Percentiles rank a stretch among this genome's conserved stretches.
phyloP scores from a whole-genome alignment of 306 rosid species.

The Malus asiatica region DNA sequence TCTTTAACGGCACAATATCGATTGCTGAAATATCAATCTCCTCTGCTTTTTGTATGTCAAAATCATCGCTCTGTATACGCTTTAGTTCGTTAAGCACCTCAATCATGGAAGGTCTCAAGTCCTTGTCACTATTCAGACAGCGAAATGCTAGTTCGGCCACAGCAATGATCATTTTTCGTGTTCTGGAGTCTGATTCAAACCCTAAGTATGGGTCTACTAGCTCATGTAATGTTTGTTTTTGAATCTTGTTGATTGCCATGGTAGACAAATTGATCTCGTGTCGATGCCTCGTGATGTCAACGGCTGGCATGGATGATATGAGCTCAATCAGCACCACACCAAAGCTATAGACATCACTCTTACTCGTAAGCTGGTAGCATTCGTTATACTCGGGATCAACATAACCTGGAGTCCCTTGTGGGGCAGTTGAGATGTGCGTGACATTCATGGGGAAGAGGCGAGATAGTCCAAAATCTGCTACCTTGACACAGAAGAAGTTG shows the following conservation, averaged over 20 bases:
- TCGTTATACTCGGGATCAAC: constrained; percentile 86
- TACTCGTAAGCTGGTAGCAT: constrained; percentile 65
- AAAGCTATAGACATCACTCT: constrained; percentile 84
- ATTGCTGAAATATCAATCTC: constrained; percentile 38
- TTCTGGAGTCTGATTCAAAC: constrained; percentile 50
- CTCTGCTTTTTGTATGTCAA: constrained; percentile 29
- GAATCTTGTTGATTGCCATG: constrained; percentile 81
- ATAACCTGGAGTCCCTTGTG: constrained; percentile 94
- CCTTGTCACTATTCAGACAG: constrained; percentile 31
- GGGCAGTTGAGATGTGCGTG: constrained; percentile 77
- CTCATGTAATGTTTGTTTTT: constrained; percentile 45
- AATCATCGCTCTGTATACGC: constrained; percentile 41
- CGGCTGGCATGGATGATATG: constrained; percentile 77
- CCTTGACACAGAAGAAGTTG: constrained; percentile 49
- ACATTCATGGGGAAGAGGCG: constrained; percentile 62
- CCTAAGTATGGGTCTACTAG: constrained; percentile 57
- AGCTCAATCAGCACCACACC: constrained; percentile 81
- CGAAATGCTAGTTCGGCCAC: too few species aligned
- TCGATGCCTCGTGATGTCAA: constrained; percentile 72
- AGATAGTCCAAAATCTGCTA: constrained; percentile 87
- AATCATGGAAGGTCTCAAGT: constrained; percentile 61
- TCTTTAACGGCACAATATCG: constrained; percentile 37
- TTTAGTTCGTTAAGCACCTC: constrained; percentile 39
- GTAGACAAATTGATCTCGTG: constrained; percentile 73
- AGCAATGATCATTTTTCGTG: constrained; percentile 35